phyloP scores from a whole-genome alignment of 2,329 filamentous ascomycete genomes.

The Huntiella abstrusa region DNA sequence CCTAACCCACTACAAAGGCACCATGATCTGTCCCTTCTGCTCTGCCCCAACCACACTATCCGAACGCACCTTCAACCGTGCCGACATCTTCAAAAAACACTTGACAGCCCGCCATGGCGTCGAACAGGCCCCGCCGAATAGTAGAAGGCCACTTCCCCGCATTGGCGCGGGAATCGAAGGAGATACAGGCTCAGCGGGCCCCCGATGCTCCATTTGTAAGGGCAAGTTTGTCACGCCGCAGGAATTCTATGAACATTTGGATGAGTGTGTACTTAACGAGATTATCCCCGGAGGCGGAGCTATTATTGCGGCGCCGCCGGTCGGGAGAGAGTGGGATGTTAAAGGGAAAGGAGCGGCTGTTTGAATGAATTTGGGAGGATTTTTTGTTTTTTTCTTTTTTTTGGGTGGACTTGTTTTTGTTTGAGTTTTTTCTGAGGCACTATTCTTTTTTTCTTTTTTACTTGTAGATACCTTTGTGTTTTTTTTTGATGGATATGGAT shows the following conservation, averaged over 20 bases:
- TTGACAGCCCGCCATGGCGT: constrained; percentile 84
- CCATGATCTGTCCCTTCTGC: constrained; percentile 95
- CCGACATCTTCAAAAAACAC: constrained; percentile 94
- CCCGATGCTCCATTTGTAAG: constrained; percentile 79
- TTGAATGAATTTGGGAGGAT: neutral
- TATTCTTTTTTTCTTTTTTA: too few species aligned
- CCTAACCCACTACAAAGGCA: constrained; percentile 91
- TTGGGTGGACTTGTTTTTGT: neutral
- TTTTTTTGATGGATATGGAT: too few species aligned
- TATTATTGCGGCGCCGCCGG: too few species aligned
- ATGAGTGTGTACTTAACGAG: constrained; percentile 42
- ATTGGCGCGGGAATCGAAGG: neutral
- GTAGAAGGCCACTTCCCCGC: constrained; percentile 48
- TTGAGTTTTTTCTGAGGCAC: too few species aligned
- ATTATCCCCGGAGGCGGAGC: constrained; percentile 25
- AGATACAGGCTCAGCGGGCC: constrained; percentile 19
- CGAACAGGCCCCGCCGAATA: constrained; percentile 84
- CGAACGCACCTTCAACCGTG: constrained; percentile 90
- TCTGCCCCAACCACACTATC: constrained; percentile 70
- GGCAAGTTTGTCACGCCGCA: constrained; percentile 67
- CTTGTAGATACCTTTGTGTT: too few species aligned
- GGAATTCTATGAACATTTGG: constrained; percentile 94
- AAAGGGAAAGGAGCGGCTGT: too few species aligned
- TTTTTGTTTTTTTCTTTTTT: neutral
- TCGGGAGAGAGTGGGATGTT: too few species aligned